These are phyloP conservation scores for Corchorus capsularis DNA, from an alignment of 345 rosid genomes.

Conservation along the genomic window DNA sequence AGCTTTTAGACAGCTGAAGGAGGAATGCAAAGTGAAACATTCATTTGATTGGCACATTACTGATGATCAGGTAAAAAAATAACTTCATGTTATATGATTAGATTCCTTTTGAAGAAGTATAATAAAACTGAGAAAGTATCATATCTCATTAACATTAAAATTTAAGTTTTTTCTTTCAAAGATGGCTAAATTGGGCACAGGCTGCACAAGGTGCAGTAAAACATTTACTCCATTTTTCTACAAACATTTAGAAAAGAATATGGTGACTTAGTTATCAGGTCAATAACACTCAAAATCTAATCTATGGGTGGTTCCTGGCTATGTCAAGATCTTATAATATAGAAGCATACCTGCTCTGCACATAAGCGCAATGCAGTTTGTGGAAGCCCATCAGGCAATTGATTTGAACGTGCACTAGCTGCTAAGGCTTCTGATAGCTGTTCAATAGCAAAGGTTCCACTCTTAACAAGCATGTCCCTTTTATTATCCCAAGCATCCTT, in stretches of 20 bases:
- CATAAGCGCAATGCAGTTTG: conserved; percentile 56
- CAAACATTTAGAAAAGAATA: not conserved
- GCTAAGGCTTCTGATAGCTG: conserved; percentile 88
- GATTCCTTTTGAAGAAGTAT: not conserved
- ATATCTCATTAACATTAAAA: not conserved
- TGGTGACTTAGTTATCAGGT: not conserved
- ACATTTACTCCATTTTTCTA: not conserved
- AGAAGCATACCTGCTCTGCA: conserved; percentile 73
- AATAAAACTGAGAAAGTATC: not conserved
- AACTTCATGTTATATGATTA: not conserved
- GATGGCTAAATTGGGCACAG: not conserved
- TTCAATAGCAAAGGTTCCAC: conserved; percentile 82
- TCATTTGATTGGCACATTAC: not conserved
- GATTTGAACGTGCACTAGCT: conserved; percentile 56
- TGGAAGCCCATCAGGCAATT: conserved; percentile 64
- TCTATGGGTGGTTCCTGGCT: not conserved
- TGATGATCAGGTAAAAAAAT: not conserved
- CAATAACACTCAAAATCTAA: conserved; percentile 14
- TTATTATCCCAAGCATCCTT: conserved; percentile 79
- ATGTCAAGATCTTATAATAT: conserved; percentile 4
- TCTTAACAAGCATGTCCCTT: conserved; percentile 66
- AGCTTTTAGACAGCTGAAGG: conserved; percentile 71
- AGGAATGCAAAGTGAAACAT: conserved; percentile 2
- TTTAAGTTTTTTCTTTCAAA: not conserved
- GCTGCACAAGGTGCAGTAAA: not conserved